Conservation (phyloP, 2,329 filamentous ascomycete species). For the Penicillium sp. region DNA sequence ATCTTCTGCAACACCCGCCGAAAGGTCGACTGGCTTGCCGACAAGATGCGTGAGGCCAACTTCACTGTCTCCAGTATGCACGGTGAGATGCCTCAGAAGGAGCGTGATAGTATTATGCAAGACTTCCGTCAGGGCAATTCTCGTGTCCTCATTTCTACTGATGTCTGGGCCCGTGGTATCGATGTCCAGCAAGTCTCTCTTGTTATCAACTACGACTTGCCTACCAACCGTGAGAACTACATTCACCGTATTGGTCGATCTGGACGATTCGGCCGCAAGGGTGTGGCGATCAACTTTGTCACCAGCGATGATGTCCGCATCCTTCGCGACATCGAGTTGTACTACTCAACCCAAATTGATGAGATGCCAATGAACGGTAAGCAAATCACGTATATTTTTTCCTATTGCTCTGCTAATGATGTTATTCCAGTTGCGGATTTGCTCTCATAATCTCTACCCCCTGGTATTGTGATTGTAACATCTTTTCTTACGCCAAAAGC, state of each 20-base stretch:
- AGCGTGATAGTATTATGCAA: slow-evolving; percentile 99
- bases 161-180: slow-evolving; percentile 97
- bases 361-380: slow-evolving; percentile 98
- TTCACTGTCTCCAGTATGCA: slow-evolving; percentile 99
- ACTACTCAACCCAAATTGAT: slow-evolving; percentile 99
- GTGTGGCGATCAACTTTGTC: slow-evolving; percentile 99
- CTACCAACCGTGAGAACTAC: slow-evolving; percentile 99
- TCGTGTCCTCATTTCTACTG: slow-evolving; percentile 96
- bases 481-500: slow-evolving; percentile 11
- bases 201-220: slow-evolving; percentile 99
- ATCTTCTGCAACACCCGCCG: slow-evolving; percentile 99
- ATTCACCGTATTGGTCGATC: slow-evolving; percentile 99
- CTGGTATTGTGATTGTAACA: background rate
- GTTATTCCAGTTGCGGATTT: slow-evolving; percentile 34
- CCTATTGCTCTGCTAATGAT: background rate
- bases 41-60: slow-evolving; percentile 97
- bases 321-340: slow-evolving; percentile 99
- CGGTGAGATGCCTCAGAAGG: slow-evolving; percentile 97
- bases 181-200: slow-evolving; percentile 99
- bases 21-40: slow-evolving; percentile 99
- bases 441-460: slow-evolving; percentile 31
- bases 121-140: slow-evolving; percentile 99
- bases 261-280: slow-evolving; percentile 99
- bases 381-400: slow-evolving; percentile 40
- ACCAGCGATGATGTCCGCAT: slow-evolving; percentile 98